Evolutionary conservation across 129 eudicot genomes (phyloP).

Genomic region (Pulicaria dysenterica): DNA sequence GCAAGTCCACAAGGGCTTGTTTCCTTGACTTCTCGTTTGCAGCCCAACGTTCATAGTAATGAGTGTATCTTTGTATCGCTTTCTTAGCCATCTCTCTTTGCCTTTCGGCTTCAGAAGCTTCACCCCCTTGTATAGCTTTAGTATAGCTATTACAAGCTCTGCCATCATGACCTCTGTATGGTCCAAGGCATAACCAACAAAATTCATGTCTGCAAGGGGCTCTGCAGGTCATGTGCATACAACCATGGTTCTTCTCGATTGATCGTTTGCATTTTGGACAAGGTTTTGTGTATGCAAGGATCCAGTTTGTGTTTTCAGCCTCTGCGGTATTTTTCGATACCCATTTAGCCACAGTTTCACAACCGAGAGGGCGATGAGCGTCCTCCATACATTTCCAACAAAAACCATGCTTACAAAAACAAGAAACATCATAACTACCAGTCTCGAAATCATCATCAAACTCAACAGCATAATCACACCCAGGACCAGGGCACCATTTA

Average conservation of each 20-base stretch:
- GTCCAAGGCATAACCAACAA: constrained; percentile 56
- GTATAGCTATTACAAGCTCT: constrained; percentile 26
- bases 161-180: constrained; percentile 7
- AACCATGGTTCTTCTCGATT: constrained; percentile 58
- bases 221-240: constrained; percentile 61
- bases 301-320: constrained; percentile 57
- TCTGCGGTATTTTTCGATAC: constrained; percentile 46
- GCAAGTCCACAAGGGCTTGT: constrained; percentile 38
- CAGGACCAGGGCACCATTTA: constrained; percentile 70
- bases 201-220: constrained; percentile 48
- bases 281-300: constrained; percentile 52
- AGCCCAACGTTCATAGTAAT: constrained; percentile 56
- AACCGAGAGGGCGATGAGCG: constrained; percentile 59
- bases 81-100: constrained; percentile 46
- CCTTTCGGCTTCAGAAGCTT: constrained; percentile 20
- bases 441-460: constrained; percentile 40
- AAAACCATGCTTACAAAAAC: constrained; percentile 43
- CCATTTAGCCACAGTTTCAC: constrained; percentile 57
- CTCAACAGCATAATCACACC: constrained; percentile 53
- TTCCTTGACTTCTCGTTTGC: constrained; percentile 44
- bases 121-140: constrained; percentile 13
- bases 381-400: constrained; percentile 67
- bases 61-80: constrained; percentile 41
- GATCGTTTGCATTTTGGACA: constrained; percentile 60
- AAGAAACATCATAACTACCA: constrained; percentile 48